phyloP scores from a whole-genome alignment of 2,329 filamentous ascomycete species.

The Waltergamsia citrina region DNA sequence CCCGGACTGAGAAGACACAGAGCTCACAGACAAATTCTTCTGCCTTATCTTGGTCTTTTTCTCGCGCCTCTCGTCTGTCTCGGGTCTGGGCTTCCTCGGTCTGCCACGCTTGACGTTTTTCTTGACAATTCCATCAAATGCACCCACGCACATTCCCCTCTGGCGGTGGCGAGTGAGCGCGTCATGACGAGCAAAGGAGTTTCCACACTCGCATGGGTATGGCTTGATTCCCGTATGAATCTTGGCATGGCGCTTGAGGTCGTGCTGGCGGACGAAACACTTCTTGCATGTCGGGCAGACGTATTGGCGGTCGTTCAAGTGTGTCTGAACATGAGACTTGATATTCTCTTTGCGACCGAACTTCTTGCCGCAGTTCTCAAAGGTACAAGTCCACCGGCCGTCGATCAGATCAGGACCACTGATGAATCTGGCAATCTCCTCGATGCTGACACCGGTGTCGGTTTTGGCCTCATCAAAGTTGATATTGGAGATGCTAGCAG shows the following conservation, averaged over 20 bases:
- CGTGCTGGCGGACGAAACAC: conserved; percentile 93
- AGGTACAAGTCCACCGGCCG: conserved; percentile 73
- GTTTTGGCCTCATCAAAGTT: conserved; percentile 57
- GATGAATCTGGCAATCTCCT: conserved; percentile 73
- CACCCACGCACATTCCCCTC: conserved; percentile 92
- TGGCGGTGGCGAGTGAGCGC: conserved; percentile 90
- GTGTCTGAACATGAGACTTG: conserved; percentile 95
- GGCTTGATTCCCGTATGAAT: conserved; percentile 96
- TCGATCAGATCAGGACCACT: conserved; percentile 62
- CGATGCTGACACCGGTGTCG: conserved; percentile 77
- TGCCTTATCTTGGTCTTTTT: conserved; percentile 37
- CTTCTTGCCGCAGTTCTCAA: conserved; percentile 70
- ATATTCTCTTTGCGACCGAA: conserved; percentile 99
- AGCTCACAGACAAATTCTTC: conserved; percentile 42
- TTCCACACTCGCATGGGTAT: conserved; percentile 88
- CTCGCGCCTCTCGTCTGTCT: conserved; percentile 32
- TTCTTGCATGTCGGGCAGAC: conserved; percentile 89
- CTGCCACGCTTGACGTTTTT: conserved; percentile 54
- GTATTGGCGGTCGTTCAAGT: conserved; percentile 92
- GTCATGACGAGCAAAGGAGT: conserved; percentile 90
- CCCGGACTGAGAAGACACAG: conserved; percentile 43
- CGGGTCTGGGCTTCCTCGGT: conserved; percentile 49
- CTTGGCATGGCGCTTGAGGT: conserved; percentile 93
- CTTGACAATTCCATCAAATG: conserved; percentile 68
- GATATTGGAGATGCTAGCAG: conserved; percentile 39